Evolutionary conservation across 805 yeast species (phyloP).

Genomic region (Teunomyces aglyptinius): DNA sequence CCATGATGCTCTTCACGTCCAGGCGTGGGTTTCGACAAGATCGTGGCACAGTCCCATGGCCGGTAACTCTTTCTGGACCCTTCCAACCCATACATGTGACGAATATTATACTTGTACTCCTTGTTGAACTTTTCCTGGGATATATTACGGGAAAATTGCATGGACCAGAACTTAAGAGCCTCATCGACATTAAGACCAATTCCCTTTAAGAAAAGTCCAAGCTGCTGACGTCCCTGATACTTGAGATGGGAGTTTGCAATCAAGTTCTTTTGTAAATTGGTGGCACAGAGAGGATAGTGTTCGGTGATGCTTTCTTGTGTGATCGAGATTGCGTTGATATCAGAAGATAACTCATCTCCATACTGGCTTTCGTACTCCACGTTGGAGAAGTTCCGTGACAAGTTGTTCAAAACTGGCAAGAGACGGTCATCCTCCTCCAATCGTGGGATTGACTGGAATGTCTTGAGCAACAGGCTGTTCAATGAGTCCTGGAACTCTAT

Average conservation of each 20-base stretch:
- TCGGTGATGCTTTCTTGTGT: slow-evolving; percentile 50
- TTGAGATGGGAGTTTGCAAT: slow-evolving; percentile 66
- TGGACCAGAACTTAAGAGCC: slow-evolving; percentile 81
- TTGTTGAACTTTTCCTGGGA: slow-evolving; percentile 72
- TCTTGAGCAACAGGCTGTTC: slow-evolving; percentile 51
- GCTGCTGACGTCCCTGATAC: slow-evolving; percentile 81
- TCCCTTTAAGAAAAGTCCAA: slow-evolving; percentile 81
- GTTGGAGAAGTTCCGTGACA: slow-evolving; percentile 53
- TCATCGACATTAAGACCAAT: slow-evolving; percentile 87
- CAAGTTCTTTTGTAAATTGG: slow-evolving; percentile 62
- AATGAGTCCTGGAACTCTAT: slow-evolving; percentile 63
- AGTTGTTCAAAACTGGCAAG: slow-evolving; percentile 76
- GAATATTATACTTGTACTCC: slow-evolving; percentile 83
- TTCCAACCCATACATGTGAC: slow-evolving; percentile 89
- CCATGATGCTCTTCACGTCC: slow-evolving; percentile 76
- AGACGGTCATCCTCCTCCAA: slow-evolving; percentile 90
- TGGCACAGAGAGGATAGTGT: slow-evolving; percentile 83
- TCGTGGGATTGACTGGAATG: slow-evolving; percentile 77
- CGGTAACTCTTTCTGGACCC: slow-evolving; percentile 84
- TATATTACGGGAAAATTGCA: slow-evolving; percentile 51
- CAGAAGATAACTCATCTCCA: slow-evolving; percentile 30
- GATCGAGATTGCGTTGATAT: slow-evolving; percentile 61
- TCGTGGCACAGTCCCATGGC: slow-evolving; percentile 82
- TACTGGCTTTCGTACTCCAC: slow-evolving; percentile 49
- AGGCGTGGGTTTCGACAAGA: slow-evolving; percentile 71